phyloP scores from a whole-genome alignment of 1,284 basidiomycete species.

The Ganoderma lucidum region DNA sequence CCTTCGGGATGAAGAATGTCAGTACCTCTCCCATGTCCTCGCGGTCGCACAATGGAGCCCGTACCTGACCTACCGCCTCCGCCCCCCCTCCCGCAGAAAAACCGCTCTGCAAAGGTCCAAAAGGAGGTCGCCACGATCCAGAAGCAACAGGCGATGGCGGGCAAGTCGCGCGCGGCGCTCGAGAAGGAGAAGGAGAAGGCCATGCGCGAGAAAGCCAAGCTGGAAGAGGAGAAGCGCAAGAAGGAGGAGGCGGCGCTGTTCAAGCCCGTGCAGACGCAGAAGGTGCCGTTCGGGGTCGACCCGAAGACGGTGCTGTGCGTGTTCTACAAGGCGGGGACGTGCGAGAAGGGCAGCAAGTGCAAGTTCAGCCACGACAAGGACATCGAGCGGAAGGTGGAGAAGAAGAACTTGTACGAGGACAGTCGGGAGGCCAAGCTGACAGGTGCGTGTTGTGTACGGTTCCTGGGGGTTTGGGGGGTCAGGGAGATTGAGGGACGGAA shows the following conservation, averaged over 20 bases:
- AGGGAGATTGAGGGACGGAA: neutral
- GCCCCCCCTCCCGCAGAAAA: slow-evolving; percentile 68
- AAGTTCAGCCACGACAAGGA: slow-evolving; percentile 96
- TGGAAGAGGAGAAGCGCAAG: slow-evolving; percentile 84
- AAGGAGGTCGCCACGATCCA: slow-evolving; percentile 84
- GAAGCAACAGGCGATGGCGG: slow-evolving; percentile 73
- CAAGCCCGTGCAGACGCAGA: slow-evolving; percentile 82
- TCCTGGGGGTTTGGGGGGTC: slow-evolving; percentile 8
- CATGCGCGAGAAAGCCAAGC: slow-evolving; percentile 78
- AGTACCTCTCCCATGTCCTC: slow-evolving; percentile 36
- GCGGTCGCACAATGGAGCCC: neutral
- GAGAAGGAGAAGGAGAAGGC: slow-evolving; percentile 87
- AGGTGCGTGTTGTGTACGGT: slow-evolving; percentile 55
- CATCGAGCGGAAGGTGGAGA: slow-evolving; percentile 91
- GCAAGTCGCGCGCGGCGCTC: slow-evolving; percentile 80
- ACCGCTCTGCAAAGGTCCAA: slow-evolving; percentile 94
- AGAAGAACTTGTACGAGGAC: slow-evolving; percentile 97
- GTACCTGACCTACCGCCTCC: slow-evolving; percentile 1
- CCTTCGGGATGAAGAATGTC: slow-evolving; percentile 95
- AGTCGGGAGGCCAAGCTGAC: slow-evolving; percentile 80
- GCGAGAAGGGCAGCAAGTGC: slow-evolving; percentile 92
- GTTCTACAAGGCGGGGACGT: slow-evolving; percentile 89
- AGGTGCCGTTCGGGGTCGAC: slow-evolving; percentile 95
- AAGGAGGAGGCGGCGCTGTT: slow-evolving; percentile 89
- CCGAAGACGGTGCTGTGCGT: slow-evolving; percentile 92